Percentiles rank a stretch among this genome's conserved stretches.
Conservation (phyloP, 495 filamentous ascomycete species). For the Tetracladium marchalianum region DNA sequence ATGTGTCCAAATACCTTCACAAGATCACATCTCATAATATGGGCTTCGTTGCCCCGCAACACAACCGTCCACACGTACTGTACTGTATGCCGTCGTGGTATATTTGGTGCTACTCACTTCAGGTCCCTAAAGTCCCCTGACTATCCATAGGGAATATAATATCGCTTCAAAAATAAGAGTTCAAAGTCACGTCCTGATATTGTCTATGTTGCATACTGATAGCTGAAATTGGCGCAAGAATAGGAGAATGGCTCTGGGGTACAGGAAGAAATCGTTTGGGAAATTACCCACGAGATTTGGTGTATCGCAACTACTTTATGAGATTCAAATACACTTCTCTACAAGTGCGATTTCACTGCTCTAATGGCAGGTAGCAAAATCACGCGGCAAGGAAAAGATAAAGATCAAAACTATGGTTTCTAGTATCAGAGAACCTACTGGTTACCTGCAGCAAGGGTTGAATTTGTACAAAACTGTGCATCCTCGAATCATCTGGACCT, state of each 20-base stretch:
- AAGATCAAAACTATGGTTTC: constrained; percentile 34
- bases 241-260: constrained; percentile 34
- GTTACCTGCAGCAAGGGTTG: constrained; percentile 20
- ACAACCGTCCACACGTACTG: too few relatives aligned
- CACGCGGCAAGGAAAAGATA: constrained; percentile 30
- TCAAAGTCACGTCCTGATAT: too few relatives aligned
- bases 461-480: not conserved
- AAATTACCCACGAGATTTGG: constrained; percentile 35
- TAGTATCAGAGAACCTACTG: constrained; percentile 32
- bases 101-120: too few relatives aligned
- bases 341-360: constrained; percentile 46
- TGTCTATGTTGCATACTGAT: too few relatives aligned
- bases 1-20: too few relatives aligned
- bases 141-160: too few relatives aligned
- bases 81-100: too few relatives aligned
- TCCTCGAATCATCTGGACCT: too few relatives aligned
- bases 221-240: constrained; percentile 42
- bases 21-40: too few relatives aligned
- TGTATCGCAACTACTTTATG: constrained; percentile 46
- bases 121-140: too few relatives aligned
- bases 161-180: too few relatives aligned
- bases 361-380: constrained; percentile 35
- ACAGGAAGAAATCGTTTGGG: constrained; percentile 9
- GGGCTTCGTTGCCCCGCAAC: too few relatives aligned
- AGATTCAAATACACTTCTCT: constrained; percentile 49